These are phyloP conservation scores for Myriangium duriaei DNA, from an alignment of 2,329 filamentous ascomycete genomes.

Conservation along the genomic window DNA sequence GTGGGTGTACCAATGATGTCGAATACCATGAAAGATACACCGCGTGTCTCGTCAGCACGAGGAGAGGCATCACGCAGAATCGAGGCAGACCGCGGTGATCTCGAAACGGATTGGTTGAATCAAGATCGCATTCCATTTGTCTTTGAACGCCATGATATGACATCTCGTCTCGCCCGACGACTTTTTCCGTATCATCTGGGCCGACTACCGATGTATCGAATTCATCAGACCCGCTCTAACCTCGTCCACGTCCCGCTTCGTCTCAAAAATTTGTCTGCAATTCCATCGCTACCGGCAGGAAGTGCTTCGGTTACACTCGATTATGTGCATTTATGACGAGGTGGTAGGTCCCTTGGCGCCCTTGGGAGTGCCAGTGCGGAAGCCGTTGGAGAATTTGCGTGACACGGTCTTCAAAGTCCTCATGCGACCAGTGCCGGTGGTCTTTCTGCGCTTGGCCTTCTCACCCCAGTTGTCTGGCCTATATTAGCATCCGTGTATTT, in stretches of 20 bases:
- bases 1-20: too few relatives aligned
- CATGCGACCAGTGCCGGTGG: constrained; percentile 91
- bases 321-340: constrained; percentile 1
- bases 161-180: neutral
- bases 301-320: neutral
- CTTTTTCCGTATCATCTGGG: neutral
- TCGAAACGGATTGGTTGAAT: neutral
- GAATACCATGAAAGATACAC: too few relatives aligned
- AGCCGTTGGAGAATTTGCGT: constrained; percentile 94
- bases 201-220: constrained; percentile 7
- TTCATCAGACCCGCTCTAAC: neutral
- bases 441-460: constrained; percentile 99
- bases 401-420: constrained; percentile 85
- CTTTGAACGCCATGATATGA: neutral
- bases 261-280: neutral
- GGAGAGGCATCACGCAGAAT: too few relatives aligned
- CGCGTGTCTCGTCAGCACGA: too few relatives aligned
- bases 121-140: neutral
- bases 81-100: too few relatives aligned
- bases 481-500: constrained; percentile 12
- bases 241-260: neutral
- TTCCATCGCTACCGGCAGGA: neutral
- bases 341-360: constrained; percentile 55
- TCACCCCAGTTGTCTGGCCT: constrained; percentile 92
- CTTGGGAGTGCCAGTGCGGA: constrained; percentile 83